Evolutionary conservation across 768 basidiomycete genomes (phyloP), one percentile per base, ranked within the genome.

Genomic region (Ephemerocybe angulata): DNA sequence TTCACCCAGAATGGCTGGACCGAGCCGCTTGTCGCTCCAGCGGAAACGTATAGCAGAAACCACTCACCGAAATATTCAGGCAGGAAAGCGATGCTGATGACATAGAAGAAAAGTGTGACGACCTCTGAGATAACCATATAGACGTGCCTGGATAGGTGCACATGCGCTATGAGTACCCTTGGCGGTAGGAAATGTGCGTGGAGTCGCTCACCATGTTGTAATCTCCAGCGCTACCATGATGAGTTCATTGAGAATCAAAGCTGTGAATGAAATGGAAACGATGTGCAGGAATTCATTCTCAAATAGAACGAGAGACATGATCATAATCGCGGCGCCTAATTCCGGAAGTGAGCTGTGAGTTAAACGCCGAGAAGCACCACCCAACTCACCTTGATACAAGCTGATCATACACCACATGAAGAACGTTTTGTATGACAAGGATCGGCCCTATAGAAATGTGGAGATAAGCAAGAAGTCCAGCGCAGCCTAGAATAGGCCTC

Each of bases 181-280:
- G 22, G 49, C 25, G 50, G 52, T 7, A 15, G 17, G 8, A 43
- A 12, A 2, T 30, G 17, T 35, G 30, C 12, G 27, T 19, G 12
- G 46, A 60, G 37, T 35, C 25, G 33, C 75, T 53, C 62, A 92
- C 96, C 96, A 99, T 58, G 92, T 98, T 3, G 95, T 98, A 56
- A 98, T 94, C 71, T 98, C 95, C 61, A 98, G 70, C 2, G 95
- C 94, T 43, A 98, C 97, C 97, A 98, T 99, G 72, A 98, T 93
- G 49, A 99, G 83, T 67, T 98, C 97, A 67, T 99, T 99, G 27
- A 98, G 76, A 59, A 99, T 84, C 54, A 98, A 77, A 1, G 97
- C 92, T 1, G 95, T 97, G 68, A 97, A 99, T 0, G 97, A 98
- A 61, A 98, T 99, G 19, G 96, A 88, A 28, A 99, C 97, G 57